Conservation (phyloP, 441 rosid genomes). For the Erysimum cheiri region DNA sequence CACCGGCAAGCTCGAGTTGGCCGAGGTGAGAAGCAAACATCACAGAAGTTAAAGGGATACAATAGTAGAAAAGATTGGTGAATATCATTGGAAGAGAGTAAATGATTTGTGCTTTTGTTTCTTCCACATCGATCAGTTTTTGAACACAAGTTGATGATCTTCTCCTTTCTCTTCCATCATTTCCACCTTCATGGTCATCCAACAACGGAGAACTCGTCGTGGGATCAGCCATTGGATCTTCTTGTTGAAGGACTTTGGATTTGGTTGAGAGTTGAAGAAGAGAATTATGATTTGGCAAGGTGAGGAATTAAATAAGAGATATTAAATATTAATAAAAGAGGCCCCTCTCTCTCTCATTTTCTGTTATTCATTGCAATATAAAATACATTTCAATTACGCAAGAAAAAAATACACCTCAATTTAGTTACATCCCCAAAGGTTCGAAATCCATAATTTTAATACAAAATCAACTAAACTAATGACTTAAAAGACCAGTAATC, state of each 20-base stretch:
- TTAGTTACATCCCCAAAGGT: no score
- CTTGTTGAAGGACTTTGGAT: conserved; percentile 18
- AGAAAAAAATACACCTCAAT: no score
- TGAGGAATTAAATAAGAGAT: neutral
- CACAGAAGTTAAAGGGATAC: conserved; percentile 69
- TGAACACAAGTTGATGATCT: conserved; percentile 42
- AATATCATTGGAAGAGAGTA: conserved; percentile 72
- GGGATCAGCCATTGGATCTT: conserved; percentile 27
- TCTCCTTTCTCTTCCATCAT: neutral
- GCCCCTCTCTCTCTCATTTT: neutral
- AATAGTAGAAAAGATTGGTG: conserved; percentile 59
- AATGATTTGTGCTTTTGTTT: conserved; percentile 56
- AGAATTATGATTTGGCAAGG: conserved; percentile 12
- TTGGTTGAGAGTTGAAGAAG: conserved; percentile 17
- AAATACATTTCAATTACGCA: no score
- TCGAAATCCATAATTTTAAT: no score
- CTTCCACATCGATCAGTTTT: conserved; percentile 54
- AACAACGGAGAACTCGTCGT: conserved; percentile 36
- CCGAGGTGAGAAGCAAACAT: conserved; percentile 93
- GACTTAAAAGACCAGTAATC: no score
- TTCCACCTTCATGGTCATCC: conserved; percentile 22
- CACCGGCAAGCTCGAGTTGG: conserved; percentile 74
- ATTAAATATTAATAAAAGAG: neutral
- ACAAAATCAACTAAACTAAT: no score
- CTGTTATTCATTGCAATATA: no score